Evolutionary conservation across 2,329 filamentous ascomycete species (phyloP), one percentile per base, ranked within the genome.

Genomic region (Pyricularia grisea): DNA sequence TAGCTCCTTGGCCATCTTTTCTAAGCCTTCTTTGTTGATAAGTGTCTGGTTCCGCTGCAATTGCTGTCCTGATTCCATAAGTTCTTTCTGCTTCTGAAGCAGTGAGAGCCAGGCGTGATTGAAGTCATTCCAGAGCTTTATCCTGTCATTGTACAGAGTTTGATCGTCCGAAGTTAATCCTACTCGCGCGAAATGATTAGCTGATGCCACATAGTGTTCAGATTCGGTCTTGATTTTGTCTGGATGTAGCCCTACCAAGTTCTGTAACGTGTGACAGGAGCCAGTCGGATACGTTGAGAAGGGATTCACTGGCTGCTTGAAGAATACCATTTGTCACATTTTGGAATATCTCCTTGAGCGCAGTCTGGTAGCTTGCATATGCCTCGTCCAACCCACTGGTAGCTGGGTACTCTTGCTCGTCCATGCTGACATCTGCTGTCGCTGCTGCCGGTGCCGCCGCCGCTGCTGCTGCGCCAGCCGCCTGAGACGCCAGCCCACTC

Each of bases 81-180:
- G 81, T 68, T 97, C 90, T 75, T 91, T 92, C 77, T 98, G 94
- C 73, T 88, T 91, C 76, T 95, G 92, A 67, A 94, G 87, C 7
- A 95, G 82, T 4, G 90, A 87, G 55, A 97, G 85, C 94, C 94
- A 98, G 70, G 92, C 93, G 70, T 92, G 86, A 78, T 99, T 98
- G 81, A 98, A 97, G 73, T 97, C 91, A 74, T 91, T 89, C 95
- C 95, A 99, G 7, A 98, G 82, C 75, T 90, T 90, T 72, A 97
- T 86, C 69, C 93, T 89, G 73, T 95, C 90, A 69, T 85, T 81
- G 75, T 95, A 89, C 69, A 92, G 85, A 68, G 84, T 84, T 76
- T 91, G 88, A 77, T 97, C 91, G 81, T 98, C 94, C 75, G 90
- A 88, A 73, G 91, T 90, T 74, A 98, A 88, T 70, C 93, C 93